Base-by-base conservation (phyloP, 768 basidiomycete genomes). In the Mycena crocata region DNA sequence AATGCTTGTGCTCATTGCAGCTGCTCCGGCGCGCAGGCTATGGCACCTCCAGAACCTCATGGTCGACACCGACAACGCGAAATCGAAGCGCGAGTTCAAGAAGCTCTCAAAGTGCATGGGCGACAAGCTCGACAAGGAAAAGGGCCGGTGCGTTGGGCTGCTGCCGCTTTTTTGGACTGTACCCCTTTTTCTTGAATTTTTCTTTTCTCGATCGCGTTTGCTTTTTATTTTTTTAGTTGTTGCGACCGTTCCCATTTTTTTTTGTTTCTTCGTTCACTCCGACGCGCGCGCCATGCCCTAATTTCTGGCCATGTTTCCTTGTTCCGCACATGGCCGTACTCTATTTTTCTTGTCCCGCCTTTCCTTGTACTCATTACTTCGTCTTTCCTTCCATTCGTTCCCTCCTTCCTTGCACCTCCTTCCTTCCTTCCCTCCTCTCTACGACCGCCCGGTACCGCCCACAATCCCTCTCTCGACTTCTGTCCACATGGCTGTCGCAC, bases 41-140 rank as follows among this genome's bases (percentile, higher is more conserved):
- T 95, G 94, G 94, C 93, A 95, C 76, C 88, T 95, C 54, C 94
- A 95, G 81, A 93, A 90, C 73, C 88, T 95, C 72, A 95, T 95
- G 83, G 93, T 95, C 81, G 93, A 95, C 80, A 86, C 90, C 66
- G 94, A 95, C 85, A 94, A 94, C 69, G 93, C 94, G 45, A 92
- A 89, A 80, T 89, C 91, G 19, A 94, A 94, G 76, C 91, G 94
- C 52, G 93, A 95, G 80, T 95, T 95, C 85, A 93, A 90, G 83
- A 94, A 93, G 73, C 88, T 95, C 60, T 92, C 91, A 72, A 93
- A 92, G 79, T 87, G 80, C 76, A 95, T 95, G 94, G 88, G 94
- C 69, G 94, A 95, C 83, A 94, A 93, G 79, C 84, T 95, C 73
- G 94, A 95, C 85, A 94, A 93, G 82, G 94, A 95, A 82, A 95